Percentiles rank a stretch among this genome's conserved stretches.
These are phyloP conservation scores for Suillus brevipes DNA, from an alignment of 768 basidiomycete species.

Conservation along the genomic window DNA sequence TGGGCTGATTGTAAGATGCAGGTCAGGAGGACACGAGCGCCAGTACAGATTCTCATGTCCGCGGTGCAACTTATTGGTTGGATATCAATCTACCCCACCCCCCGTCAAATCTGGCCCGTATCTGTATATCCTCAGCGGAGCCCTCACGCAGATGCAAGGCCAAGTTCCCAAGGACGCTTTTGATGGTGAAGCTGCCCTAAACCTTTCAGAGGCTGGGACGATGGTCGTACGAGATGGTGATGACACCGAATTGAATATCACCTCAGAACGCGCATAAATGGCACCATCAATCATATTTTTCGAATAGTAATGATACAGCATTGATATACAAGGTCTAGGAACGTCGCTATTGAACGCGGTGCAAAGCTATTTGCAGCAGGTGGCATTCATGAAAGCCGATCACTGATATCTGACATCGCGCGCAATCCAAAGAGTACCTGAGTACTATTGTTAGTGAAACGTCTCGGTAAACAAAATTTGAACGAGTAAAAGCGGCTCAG, in stretches of 20 bases:
- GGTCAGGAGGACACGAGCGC: slow-evolving; percentile 68
- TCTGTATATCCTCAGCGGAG: slow-evolving; percentile 78
- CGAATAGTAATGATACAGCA: slow-evolving; percentile 9
- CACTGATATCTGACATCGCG: background rate
- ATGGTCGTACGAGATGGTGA: too few relatives aligned
- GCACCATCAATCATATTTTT: background rate
- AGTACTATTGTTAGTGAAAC: slow-evolving; percentile 12
- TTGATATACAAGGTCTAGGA: background rate
- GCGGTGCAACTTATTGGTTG: slow-evolving; percentile 48
- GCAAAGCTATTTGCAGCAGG: background rate
- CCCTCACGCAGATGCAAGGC: slow-evolving; percentile 87
- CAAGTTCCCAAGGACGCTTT: slow-evolving; percentile 85
- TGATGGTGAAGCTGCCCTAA: slow-evolving; percentile 43
- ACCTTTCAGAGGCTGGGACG: background rate
- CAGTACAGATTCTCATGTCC: slow-evolving; percentile 68
- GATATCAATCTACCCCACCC: slow-evolving; percentile 77
- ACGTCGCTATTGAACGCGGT: background rate
- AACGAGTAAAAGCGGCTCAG: slow-evolving; percentile 48
- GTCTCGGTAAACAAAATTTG: background rate
- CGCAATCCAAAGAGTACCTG: background rate
- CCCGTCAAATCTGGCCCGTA: slow-evolving; percentile 77
- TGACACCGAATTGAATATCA: too few relatives aligned
- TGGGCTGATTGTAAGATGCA: slow-evolving; percentile 31
- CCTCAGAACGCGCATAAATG: background rate
- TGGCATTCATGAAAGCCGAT: background rate